Conservation (phyloP, 2,329 filamentous ascomycete genomes). For the Tolypocladium ophioglossoides region DNA sequence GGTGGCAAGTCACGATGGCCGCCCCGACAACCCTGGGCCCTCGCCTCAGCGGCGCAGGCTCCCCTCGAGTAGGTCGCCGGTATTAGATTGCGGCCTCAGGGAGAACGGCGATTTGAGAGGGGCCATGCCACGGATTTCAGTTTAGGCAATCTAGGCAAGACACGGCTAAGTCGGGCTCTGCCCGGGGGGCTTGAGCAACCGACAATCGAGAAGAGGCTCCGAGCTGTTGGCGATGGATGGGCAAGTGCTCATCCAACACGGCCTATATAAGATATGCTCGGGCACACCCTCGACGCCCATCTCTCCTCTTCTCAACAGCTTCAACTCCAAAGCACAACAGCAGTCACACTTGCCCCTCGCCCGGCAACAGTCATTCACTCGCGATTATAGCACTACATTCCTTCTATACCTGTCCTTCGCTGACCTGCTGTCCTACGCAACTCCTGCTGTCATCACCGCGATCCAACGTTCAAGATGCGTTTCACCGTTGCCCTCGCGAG, state of each 20-base stretch:
- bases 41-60: not conserved
- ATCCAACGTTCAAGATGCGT: constrained; percentile 13
- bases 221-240: not conserved
- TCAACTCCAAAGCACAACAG: not conserved
- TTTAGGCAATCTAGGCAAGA: not conserved
- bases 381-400: constrained; percentile 2
- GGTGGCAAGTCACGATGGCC: not conserved
- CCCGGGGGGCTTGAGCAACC: not conserved
- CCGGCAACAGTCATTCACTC: constrained; percentile 1
- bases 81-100: not conserved
- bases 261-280: not conserved
- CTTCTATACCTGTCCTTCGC: not conserved
- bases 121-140: not conserved
- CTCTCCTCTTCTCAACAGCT: not conserved
- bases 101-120: not conserved
- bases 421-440: not conserved
- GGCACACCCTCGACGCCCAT: not conserved
- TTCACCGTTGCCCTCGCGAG: constrained; percentile 18
- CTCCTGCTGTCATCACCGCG: not conserved
- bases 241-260: not conserved
- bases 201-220: not conserved
- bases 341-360: not conserved
- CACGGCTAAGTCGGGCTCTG: not conserved
- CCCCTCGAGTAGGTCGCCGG: not conserved
- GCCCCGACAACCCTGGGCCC: not conserved